Evolutionary conservation across 306 rosid species (phyloP).

Genomic region (Rosa lucieae): DNA sequence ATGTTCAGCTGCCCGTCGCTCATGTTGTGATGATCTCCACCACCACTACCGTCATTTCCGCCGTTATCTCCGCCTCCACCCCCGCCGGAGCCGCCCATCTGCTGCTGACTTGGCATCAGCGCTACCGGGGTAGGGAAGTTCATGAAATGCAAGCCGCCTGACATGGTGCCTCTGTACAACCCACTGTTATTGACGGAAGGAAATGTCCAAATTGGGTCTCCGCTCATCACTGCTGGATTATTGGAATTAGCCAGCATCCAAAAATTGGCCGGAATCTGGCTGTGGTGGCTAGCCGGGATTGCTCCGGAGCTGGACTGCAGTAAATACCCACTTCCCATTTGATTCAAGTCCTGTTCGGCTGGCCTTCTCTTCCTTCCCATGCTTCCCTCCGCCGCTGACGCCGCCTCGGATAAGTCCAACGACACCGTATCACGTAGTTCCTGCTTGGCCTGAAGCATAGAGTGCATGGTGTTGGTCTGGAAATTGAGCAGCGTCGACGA

Average conservation of each 20-base stretch:
- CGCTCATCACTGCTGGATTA: conserved; percentile 69
- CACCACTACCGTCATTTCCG: not conserved
- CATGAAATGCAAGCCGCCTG: conserved; percentile 90
- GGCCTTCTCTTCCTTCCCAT: conserved; percentile 63
- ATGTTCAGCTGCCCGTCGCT: conserved; percentile 66
- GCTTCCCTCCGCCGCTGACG: conserved; percentile 51
- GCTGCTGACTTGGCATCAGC: conserved; percentile 68
- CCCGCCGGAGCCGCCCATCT: conserved; percentile 17
- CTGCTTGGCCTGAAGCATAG: conserved; percentile 68
- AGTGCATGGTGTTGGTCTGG: conserved; percentile 46
- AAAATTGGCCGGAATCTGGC: conserved; percentile 72
- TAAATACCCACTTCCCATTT: conserved; percentile 58
- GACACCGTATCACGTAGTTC: conserved; percentile 60
- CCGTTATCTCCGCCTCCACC: conserved; percentile 21
- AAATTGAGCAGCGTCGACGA: conserved; percentile 64
- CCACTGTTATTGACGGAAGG: conserved; percentile 65
- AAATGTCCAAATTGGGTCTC: conserved; percentile 89
- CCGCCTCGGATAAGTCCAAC: conserved; percentile 58
- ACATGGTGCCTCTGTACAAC: conserved; percentile 66
- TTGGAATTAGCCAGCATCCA: conserved; percentile 85
- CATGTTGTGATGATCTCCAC: conserved; percentile 25
- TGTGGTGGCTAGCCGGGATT: conserved; percentile 57
- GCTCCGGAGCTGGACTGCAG: conserved; percentile 62
- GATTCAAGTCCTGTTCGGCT: conserved; percentile 58
- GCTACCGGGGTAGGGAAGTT: conserved; percentile 77